Evolutionary conservation across 2,329 filamentous ascomycete genomes (phyloP), one percentile per base, ranked within the genome.

Genomic region (Botryosphaeria agaves): DNA sequence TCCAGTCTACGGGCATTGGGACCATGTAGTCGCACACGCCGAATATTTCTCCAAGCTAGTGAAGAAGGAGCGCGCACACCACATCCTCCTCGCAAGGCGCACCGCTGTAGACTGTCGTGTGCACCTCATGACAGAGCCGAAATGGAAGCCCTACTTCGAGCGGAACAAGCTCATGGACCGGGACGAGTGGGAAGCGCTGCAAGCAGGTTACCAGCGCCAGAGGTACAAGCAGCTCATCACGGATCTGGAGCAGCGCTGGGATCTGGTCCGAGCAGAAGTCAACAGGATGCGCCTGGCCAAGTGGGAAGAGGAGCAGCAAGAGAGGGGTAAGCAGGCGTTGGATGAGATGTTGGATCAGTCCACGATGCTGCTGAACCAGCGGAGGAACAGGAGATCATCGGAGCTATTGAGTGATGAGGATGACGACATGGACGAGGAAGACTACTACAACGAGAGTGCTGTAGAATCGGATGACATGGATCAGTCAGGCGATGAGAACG

Each of bases 1-100:
- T 0, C 66, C 69, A 31, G 82, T 89, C 44, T 95, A 82, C 62
- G 74, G 78, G n/a, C 84, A 91, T 41, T 69, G 72, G 46, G 85
- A 95, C 45, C 81, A 95, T 47, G 64, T 95, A 31, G 63, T 79
- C 27, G 75, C 76, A 28, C 85, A 92, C 36, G 76, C 79, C 34
- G 48, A 76, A 8, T 77, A 85, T 41, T 87, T 95, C 42, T 73
- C 81, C 28, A 79, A 74, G 43, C 62, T 95, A 20, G 70, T 95
- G 57, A 55, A 76, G 3, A 69, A 72, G 34, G 89, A 98, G 50
- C 79, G 84, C 41, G 70, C 71, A 38, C 66, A 75, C 8, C 87
- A 95, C 52, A 72, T 72, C 20, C 62, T 69, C n/a, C 62, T 67
- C 3, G 87, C 87, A 1, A 92, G 84, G 51, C 71, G 72, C 31